Evolutionary conservation across 2,329 filamentous ascomycete genomes (phyloP).

Genomic region (Graphium sp.): DNA sequence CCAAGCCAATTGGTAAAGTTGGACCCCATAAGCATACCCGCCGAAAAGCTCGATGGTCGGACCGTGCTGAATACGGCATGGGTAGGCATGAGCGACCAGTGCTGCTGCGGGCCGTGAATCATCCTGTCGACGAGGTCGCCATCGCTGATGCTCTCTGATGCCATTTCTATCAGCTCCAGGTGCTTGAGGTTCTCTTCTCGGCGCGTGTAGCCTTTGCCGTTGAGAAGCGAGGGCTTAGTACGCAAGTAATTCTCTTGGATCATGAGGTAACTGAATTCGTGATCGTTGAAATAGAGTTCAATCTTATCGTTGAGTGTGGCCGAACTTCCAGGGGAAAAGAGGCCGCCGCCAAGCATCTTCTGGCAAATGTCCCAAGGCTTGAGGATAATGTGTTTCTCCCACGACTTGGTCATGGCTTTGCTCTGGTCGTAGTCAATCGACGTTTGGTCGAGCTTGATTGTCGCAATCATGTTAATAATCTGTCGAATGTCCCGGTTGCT

Average conservation of each 20-base stretch:
- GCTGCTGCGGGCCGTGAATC: slow-evolving; percentile 96
- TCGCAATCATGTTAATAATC: slow-evolving; percentile 96
- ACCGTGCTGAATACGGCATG: slow-evolving; percentile 95
- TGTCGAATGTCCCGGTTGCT: slow-evolving; percentile 92
- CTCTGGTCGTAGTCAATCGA: slow-evolving; percentile 71
- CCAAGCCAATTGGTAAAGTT: slow-evolving; percentile 86
- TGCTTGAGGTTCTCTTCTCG: slow-evolving; percentile 62
- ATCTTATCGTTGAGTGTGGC: slow-evolving; percentile 92
- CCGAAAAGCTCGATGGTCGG: slow-evolving; percentile 70
- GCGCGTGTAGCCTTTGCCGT: slow-evolving; percentile 32
- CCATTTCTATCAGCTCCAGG: slow-evolving; percentile 74
- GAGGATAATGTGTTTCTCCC: slow-evolving; percentile 93
- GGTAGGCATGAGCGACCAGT: slow-evolving; percentile 95
- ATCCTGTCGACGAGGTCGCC: slow-evolving; percentile 91
- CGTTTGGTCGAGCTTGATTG: slow-evolving; percentile 72
- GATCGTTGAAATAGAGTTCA: slow-evolving; percentile 97
- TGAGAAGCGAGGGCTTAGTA: slow-evolving; percentile 54
- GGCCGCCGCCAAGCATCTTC: slow-evolving; percentile 75
- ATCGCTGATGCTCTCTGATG: slow-evolving; percentile 91
- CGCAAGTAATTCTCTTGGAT: slow-evolving; percentile 94
- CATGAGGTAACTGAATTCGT: slow-evolving; percentile 95
- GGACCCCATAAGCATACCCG: slow-evolving; percentile 60
- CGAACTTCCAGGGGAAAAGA: slow-evolving; percentile 73
- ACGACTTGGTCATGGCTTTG: slow-evolving; percentile 90
- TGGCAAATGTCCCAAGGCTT: slow-evolving; percentile 97